Evolutionary conservation across 2,329 filamentous ascomycete species (phyloP).

Genomic region (Xylaria sp.): DNA sequence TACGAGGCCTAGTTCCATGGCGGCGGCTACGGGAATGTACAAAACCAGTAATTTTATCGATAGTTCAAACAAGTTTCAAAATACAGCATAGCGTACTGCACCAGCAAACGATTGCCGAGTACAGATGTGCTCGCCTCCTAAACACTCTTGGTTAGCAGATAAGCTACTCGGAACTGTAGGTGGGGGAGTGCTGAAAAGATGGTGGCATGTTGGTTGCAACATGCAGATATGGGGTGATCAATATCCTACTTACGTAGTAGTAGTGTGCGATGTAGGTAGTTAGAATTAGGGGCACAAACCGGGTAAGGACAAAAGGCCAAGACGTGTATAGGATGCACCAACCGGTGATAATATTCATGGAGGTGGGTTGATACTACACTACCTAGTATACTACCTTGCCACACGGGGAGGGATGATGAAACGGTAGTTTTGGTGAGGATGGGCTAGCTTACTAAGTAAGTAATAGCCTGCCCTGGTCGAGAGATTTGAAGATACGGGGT

Average conservation of each 20-base stretch:
- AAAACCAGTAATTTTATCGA: constrained; percentile 5
- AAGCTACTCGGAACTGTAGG: constrained; percentile 9
- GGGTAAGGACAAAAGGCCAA: constrained; percentile 10
- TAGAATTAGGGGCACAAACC: constrained; percentile 1
- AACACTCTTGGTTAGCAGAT: constrained; percentile 13
- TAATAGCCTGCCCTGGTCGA: neutral
- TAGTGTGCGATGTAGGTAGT: neutral
- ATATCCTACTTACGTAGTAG: neutral
- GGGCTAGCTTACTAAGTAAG: constrained; percentile 9
- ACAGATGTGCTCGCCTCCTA: constrained; percentile 8
- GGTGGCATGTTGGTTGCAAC: constrained; percentile 6
- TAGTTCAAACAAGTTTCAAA: neutral
- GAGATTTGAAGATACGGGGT: constrained; percentile 7
- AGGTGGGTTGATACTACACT: constrained; percentile 12
- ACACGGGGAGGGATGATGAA: constrained; percentile 7
- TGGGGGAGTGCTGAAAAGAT: constrained; percentile 2
- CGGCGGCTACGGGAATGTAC: neutral
- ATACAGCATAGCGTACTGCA: neutral
- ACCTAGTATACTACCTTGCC: constrained; percentile 3
- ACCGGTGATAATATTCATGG: neutral
- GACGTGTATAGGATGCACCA: neutral
- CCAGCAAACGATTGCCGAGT: neutral
- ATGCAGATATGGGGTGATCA: constrained; percentile 21
- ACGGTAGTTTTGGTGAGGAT: constrained; percentile 12
- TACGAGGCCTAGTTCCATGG: neutral